Evolutionary conservation across 306 rosid genomes (phyloP), one percentile per base, ranked within the genome.

Genomic region (Castanospermum australe): DNA sequence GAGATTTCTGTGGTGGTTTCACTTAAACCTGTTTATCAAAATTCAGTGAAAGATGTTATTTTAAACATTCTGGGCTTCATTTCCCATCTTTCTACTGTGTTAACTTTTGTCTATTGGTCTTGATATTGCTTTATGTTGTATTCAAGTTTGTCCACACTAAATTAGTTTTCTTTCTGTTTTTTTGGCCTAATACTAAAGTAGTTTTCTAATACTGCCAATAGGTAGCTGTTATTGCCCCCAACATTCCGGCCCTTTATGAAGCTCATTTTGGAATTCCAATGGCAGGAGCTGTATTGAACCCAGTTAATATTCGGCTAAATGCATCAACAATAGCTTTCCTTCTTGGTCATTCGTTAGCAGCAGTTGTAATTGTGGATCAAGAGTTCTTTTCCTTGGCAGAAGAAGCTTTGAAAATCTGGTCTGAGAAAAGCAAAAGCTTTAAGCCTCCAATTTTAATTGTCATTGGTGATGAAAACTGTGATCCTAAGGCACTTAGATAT

Each of bases 161-260:
- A 51, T 20, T 35, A 52, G 32, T 62, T 20, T 36, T 75, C 9
- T 60, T 6, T 30, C 11, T 30, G 41, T 60, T 30, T 56, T 56
- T 56, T 60, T 5, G 0, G 22, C 41, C 41, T 60, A 30, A 60
- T 60, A 9, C 22, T 54, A 2, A 36, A 56, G 32, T 51, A 13
- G 38, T 88, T 82, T 15, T 78, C 55, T 38, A 32, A 68, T 59
- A 25, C 39, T 82, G 30, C 18, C 44, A 77, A 82, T 89, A 95
- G 98, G 98, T 95, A 32, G 90, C 98, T 10, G 86, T 93, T 51
- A 90, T 95, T 81, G 97, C 98, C 48, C 99, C 99, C 21, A 95
- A 95, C 60, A 39, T 93, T 63, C 99, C 99, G 20, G 97, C 98
- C 22, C 83, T 91, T 14, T 95, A 90, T 86, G 99, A 95, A 89